Conservation (phyloP, 768 basidiomycete species). For the Boletus speciosus region DNA sequence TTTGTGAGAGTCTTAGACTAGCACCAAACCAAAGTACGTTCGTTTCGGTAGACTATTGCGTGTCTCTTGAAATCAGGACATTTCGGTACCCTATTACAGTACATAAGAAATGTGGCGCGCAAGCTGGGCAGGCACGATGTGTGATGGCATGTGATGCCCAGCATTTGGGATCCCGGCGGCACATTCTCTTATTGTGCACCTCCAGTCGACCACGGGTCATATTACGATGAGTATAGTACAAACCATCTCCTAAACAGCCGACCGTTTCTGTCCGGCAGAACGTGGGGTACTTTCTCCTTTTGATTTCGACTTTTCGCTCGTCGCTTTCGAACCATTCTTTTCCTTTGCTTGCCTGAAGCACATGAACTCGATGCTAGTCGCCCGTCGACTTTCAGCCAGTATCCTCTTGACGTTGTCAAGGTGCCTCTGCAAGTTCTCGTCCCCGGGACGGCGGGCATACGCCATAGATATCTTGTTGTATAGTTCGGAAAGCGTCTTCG, state of each 20-base stretch:
- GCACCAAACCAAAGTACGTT: no score
- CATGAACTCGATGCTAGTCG: conserved; percentile 92
- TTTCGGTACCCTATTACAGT: no score
- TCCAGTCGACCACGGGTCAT: no score
- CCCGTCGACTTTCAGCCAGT: conserved; percentile 79
- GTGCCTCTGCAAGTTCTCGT: conserved; percentile 81
- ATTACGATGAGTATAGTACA: background rate
- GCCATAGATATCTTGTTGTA: conserved; percentile 95
- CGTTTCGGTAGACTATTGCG: no score
- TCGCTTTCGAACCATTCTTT: conserved; percentile 20
- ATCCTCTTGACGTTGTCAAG: conserved; percentile 91
- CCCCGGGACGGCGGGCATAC: conserved; percentile 80
- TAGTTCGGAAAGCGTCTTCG: conserved; percentile 82
- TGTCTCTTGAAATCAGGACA: background rate
- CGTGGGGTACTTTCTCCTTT: conserved; percentile 19
- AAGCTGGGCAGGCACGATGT: background rate
- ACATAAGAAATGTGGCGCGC: background rate
- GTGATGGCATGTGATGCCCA: no score
- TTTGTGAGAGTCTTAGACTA: no score
- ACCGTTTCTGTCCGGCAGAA: conserved; percentile 22
- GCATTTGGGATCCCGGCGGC: no score
- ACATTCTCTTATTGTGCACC: no score
- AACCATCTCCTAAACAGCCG: background rate
- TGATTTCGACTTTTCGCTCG: conserved; percentile 14
- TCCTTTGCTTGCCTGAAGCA: conserved; percentile 81